Evolutionary conservation across 129 eudicot species (phyloP).

Genomic region (Pittosporum tobira): DNA sequence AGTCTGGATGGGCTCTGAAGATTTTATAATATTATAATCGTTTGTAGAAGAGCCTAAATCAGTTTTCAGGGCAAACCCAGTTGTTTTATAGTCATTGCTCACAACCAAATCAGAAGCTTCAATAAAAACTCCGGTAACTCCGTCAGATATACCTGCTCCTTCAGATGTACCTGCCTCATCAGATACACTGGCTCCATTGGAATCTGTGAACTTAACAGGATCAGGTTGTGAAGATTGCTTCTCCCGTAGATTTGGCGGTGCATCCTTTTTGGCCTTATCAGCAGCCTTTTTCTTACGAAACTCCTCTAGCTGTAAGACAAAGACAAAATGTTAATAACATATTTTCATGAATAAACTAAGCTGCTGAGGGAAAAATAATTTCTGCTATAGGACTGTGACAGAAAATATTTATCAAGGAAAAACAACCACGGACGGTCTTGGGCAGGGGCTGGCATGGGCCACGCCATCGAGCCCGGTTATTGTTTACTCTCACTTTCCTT

Average conservation of each 20-base stretch:
- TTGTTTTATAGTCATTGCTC: conserved; percentile 23
- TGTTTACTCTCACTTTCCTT: neutral
- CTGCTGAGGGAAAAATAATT: neutral
- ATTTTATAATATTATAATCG: conserved; percentile 13
- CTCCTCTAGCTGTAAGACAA: conserved; percentile 71
- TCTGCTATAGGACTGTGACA: neutral
- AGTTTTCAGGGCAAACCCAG: conserved; percentile 14
- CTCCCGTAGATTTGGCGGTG: conserved; percentile 33
- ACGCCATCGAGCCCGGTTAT: neutral
- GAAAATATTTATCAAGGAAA: neutral
- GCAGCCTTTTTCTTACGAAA: conserved; percentile 91
- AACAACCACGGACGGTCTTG: neutral
- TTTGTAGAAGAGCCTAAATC: conserved; percentile 21
- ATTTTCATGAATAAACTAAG: neutral
- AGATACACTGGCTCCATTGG: too few species aligned
- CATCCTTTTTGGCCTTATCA: conserved; percentile 50
- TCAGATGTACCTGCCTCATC: too few species aligned
- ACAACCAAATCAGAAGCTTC: conserved; percentile 7
- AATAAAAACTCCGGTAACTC: conserved; percentile 14
- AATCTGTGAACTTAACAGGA: conserved; percentile 20
- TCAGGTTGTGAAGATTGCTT: conserved; percentile 43
- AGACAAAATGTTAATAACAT: neutral
- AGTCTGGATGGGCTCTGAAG: conserved; percentile 20
- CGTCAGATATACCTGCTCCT: conserved; percentile 33
- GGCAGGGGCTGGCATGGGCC: neutral